Evolutionary conservation across 768 basidiomycete species (phyloP).

Genomic region (Agrocybe chaxingu): DNA sequence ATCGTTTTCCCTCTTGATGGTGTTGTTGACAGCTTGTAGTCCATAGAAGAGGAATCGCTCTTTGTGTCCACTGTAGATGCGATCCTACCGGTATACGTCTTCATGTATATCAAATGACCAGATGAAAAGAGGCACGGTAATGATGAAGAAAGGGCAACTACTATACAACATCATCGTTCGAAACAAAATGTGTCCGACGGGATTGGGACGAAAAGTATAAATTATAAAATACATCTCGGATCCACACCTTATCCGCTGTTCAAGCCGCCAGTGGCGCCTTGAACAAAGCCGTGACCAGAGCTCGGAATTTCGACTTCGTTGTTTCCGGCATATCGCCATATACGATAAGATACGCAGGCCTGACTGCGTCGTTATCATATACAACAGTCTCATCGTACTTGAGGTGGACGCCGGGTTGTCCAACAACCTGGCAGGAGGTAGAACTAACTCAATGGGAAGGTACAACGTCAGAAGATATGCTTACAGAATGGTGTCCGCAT

Average conservation of each 20-base stretch:
- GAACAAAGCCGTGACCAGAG: slow-evolving; percentile 38
- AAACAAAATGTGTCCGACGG: not conserved
- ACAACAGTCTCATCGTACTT: slow-evolving; percentile 73
- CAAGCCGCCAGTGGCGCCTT: slow-evolving; percentile 45
- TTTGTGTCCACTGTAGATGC: slow-evolving; percentile 51
- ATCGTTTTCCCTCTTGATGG: not conserved
- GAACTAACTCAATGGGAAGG: not conserved
- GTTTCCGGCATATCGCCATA: slow-evolving; percentile 40
- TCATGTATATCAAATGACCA: not conserved
- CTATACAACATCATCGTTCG: not conserved
- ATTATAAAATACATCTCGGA: slow-evolving; percentile 1
- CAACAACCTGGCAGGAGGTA: slow-evolving; percentile 43
- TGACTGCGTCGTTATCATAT: slow-evolving; percentile 63
- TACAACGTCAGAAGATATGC: slow-evolving; percentile 1
- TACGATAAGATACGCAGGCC: slow-evolving; percentile 64
- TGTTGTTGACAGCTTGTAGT: slow-evolving; percentile 26
- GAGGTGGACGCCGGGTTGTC: slow-evolving; percentile 58
- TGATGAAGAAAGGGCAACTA: slow-evolving; percentile 9
- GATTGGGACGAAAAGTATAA: slow-evolving; percentile 1
- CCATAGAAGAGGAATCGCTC: slow-evolving; percentile 45
- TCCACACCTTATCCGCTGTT: slow-evolving; percentile 12
- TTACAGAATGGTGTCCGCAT: slow-evolving; percentile 57
- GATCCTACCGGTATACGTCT: slow-evolving; percentile 42
- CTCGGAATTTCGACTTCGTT: slow-evolving; percentile 27
- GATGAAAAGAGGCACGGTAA: not conserved